Conservation (phyloP, 78 protist genomes). For the Emiliania huxleyi region DNA sequence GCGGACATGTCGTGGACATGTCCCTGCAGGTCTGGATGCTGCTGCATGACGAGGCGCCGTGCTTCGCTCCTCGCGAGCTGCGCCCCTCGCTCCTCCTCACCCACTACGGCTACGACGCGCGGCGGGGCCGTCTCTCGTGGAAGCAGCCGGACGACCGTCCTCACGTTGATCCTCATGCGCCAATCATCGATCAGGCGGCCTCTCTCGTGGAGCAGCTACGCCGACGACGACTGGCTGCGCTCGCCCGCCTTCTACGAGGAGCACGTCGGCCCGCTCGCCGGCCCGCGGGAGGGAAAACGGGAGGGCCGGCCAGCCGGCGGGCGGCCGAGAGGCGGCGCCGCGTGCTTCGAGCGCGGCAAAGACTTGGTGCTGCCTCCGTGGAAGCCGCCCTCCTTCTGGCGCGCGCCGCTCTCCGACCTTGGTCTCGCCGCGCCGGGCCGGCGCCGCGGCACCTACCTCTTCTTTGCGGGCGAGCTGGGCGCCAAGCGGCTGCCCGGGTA, state of each 20-base stretch:
- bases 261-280: too few species aligned
- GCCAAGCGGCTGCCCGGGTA: not conserved
- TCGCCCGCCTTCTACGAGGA: not conserved
- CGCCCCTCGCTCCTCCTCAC: not conserved
- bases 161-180: too few species aligned
- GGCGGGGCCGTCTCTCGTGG: too few species aligned
- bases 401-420: too few species aligned
- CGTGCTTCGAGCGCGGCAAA: not conserved
- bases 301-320: too few species aligned
- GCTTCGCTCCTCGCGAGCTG: not conserved
- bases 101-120: not conserved
- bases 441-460: not conserved
- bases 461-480: slow-evolving; percentile 5
- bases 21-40: not conserved
- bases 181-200: too few species aligned
- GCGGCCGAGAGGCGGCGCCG: not conserved
- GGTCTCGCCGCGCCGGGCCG: not conserved
- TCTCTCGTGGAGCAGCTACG: not conserved
- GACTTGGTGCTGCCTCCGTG: not conserved
- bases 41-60: slow-evolving; percentile 17
- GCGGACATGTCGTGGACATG: too few species aligned
- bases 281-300: too few species aligned
- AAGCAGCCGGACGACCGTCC: too few species aligned
- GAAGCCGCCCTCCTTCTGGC: not conserved
- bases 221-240: not conserved